phyloP scores from a whole-genome alignment of 306 rosid species.

The Phaseolus lunatus region DNA sequence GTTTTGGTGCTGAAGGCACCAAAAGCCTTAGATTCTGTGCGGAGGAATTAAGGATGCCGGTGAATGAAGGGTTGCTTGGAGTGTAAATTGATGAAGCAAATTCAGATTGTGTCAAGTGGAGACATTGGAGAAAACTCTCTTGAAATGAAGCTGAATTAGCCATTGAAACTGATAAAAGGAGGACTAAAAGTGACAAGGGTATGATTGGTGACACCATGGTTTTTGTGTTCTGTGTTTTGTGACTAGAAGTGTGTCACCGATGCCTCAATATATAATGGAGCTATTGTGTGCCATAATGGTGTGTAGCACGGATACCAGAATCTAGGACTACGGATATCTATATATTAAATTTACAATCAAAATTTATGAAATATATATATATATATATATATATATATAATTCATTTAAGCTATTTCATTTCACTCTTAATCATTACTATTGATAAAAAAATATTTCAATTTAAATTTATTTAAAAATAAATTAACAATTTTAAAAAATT shows the following conservation, averaged over 20 bases:
- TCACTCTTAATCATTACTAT: too few relatives aligned
- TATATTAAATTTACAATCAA: too few relatives aligned
- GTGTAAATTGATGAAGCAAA: conserved; percentile 37
- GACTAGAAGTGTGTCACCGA: conserved; percentile 27
- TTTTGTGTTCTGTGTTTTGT: conserved; percentile 32
- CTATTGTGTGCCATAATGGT: neutral
- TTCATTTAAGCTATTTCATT: too few relatives aligned
- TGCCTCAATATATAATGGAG: conserved; percentile 39
- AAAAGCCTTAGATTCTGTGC: conserved; percentile 62
- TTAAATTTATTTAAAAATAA: too few relatives aligned
- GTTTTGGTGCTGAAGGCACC: conserved; percentile 66
- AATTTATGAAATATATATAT: too few relatives aligned
- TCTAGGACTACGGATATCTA: too few relatives aligned
- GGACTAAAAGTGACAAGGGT: conserved; percentile 40
- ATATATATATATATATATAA: too few relatives aligned
- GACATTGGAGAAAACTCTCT: conserved; percentile 54
- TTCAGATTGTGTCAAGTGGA: too few relatives aligned
- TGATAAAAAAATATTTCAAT: too few relatives aligned
- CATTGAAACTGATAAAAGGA: conserved; percentile 50
- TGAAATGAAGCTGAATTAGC: conserved; percentile 47
- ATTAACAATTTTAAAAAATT: too few relatives aligned
- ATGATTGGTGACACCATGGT: conserved; percentile 48
- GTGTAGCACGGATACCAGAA: too few relatives aligned
- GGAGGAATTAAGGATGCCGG: conserved; percentile 49
- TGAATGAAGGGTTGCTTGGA: conserved; percentile 52